Percentiles rank a stretch among this genome's conserved stretches.
These are phyloP conservation scores for Erysimum pusillum DNA, from an alignment of 441 rosid genomes.

Conservation along the genomic window DNA sequence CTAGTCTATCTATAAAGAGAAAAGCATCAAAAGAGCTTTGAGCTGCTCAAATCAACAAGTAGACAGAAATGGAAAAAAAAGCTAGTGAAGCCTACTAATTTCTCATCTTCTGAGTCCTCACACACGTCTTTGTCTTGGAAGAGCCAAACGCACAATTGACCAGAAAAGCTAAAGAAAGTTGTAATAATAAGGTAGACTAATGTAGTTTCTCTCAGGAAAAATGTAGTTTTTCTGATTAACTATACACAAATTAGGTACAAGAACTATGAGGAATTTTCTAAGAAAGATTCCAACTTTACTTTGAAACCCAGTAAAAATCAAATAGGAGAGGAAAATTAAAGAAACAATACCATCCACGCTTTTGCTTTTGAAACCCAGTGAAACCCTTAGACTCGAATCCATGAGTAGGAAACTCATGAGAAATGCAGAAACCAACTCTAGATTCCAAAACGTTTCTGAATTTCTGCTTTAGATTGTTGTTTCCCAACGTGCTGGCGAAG, in stretches of 20 bases:
- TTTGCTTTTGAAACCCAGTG: conserved; percentile 50
- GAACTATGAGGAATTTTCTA: neutral
- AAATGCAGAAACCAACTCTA: conserved; percentile 51
- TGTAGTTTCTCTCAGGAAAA: neutral
- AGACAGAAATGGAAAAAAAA: conserved; percentile 6
- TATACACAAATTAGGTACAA: neutral
- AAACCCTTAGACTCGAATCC: conserved; percentile 45
- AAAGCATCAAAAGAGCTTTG: conserved; percentile 31
- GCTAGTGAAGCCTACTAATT: no score
- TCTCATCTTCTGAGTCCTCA: conserved; percentile 1
- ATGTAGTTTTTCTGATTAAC: neutral
- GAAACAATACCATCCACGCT: conserved; percentile 54
- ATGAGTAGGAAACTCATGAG: conserved; percentile 48
- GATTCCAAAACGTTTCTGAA: conserved; percentile 44
- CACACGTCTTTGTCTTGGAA: neutral
- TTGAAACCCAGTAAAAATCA: neutral
- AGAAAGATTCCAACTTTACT: neutral
- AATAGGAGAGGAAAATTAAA: neutral
- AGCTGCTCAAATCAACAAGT: conserved; percentile 25
- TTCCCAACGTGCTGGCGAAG: conserved; percentile 41
- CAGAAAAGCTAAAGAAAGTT: conserved; percentile 7
- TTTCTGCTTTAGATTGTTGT: conserved; percentile 33
- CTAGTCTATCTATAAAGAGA: conserved; percentile 18
- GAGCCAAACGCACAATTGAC: conserved; percentile 1
- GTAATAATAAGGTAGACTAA: neutral